These are phyloP conservation scores for Ceratocystis cacaofunesta DNA, from an alignment of 2,329 filamentous ascomycete genomes.

Conservation along the genomic window DNA sequence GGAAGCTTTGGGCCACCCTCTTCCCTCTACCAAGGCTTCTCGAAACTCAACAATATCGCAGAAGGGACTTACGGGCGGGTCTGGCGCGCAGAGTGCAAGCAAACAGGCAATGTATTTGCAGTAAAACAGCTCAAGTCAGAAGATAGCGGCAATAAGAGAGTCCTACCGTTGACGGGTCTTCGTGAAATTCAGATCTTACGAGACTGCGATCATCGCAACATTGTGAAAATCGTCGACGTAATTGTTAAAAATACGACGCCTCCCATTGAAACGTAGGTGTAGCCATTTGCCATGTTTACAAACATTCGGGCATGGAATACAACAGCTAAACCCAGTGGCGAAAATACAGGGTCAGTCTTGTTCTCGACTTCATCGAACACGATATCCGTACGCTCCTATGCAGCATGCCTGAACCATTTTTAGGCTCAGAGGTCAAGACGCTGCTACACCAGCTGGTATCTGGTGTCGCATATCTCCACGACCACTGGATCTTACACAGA, in stretches of 20 bases:
- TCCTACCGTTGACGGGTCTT: slow-evolving; percentile 75
- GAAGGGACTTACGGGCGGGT: slow-evolving; percentile 96
- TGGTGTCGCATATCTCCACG: slow-evolving; percentile 74
- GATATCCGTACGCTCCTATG: slow-evolving; percentile 87
- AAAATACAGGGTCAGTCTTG: slow-evolving; percentile 59
- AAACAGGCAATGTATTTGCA: slow-evolving; percentile 68
- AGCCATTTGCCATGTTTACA: neutral
- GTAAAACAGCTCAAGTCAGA: slow-evolving; percentile 79
- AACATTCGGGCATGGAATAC: slow-evolving; percentile 17
- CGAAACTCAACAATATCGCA: slow-evolving; percentile 90
- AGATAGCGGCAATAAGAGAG: slow-evolving; percentile 35
- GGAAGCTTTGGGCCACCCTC: slow-evolving; percentile 54
- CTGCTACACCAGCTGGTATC: slow-evolving; percentile 68
- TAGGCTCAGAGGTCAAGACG: slow-evolving; percentile 84
- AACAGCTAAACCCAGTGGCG: neutral
- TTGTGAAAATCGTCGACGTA: slow-evolving; percentile 70
- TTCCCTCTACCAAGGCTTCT: slow-evolving; percentile 68
- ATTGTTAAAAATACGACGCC: slow-evolving; percentile 54
- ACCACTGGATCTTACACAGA: slow-evolving; percentile 79
- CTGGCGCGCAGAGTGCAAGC: slow-evolving; percentile 60
- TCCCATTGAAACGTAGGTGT: slow-evolving; percentile 37
- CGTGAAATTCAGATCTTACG: slow-evolving; percentile 86
- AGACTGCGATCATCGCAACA: slow-evolving; percentile 64
- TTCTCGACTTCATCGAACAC: slow-evolving; percentile 96
- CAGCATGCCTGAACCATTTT: slow-evolving; percentile 86